Evolutionary conservation across 768 basidiomycete species (phyloP).

Genomic region (Pleurotus djamor): DNA sequence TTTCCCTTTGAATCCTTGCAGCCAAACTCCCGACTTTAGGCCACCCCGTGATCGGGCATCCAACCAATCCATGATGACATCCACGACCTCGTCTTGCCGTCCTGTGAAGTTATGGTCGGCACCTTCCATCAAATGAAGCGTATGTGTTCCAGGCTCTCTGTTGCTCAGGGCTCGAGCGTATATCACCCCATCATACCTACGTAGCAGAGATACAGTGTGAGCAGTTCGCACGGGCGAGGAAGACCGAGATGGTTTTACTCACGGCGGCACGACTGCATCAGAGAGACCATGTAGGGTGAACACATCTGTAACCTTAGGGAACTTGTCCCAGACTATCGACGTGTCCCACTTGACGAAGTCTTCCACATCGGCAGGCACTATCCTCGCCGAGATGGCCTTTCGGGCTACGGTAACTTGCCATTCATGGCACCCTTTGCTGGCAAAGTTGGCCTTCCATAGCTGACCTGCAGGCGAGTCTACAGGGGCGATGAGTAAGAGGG

Average conservation of each 20-base stretch:
- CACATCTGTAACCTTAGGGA: slow-evolving; percentile 64
- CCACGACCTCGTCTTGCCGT: slow-evolving; percentile 65
- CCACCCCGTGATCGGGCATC: slow-evolving; percentile 38
- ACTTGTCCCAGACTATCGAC: slow-evolving; percentile 63
- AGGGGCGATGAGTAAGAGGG: slow-evolving; percentile 7
- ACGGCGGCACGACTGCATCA: slow-evolving; percentile 72
- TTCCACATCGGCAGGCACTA: slow-evolving; percentile 60
- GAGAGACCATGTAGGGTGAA: slow-evolving; percentile 75
- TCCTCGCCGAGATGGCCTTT: slow-evolving; percentile 45
- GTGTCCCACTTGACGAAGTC: slow-evolving; percentile 66
- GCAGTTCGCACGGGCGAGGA: too few species aligned
- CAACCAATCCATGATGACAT: slow-evolving; percentile 71
- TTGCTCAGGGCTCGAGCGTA: slow-evolving; percentile 60
- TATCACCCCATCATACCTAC: slow-evolving; percentile 70
- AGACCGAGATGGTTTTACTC: slow-evolving; percentile 21
- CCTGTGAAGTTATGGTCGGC: slow-evolving; percentile 82
- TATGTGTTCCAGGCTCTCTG: slow-evolving; percentile 67
- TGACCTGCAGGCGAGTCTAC: slow-evolving; percentile 26
- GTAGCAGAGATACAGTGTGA: neutral
- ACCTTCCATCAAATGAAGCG: slow-evolving; percentile 64
- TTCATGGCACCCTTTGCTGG: slow-evolving; percentile 56
- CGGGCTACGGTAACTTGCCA: slow-evolving; percentile 69
- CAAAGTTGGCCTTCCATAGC: slow-evolving; percentile 48
- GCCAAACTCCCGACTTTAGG: slow-evolving; percentile 64
- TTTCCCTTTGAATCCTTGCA: slow-evolving; percentile 50